phyloP scores from a whole-genome alignment of 306 rosid species.

The Begonia loranthoides region DNA sequence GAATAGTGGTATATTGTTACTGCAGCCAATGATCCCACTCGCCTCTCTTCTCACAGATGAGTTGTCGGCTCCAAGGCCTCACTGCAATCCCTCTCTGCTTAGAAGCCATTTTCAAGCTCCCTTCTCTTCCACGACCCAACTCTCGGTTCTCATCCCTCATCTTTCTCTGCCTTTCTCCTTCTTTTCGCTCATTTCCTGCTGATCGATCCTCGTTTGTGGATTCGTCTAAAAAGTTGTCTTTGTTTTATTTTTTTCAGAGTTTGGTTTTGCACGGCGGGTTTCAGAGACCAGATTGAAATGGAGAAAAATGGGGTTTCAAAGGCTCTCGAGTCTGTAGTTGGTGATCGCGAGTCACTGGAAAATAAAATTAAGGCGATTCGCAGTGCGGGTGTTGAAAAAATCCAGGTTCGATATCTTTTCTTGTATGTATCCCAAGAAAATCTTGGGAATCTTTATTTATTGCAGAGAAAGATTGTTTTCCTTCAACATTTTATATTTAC shows the following conservation, averaged over 20 bases:
- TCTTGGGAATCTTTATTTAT: not conserved
- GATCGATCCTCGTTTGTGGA: not conserved
- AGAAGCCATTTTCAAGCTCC: constrained; percentile 2
- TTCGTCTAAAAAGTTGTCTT: not conserved
- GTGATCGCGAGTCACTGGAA: not conserved
- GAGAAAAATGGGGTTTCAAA: not conserved
- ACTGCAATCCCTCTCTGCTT: not conserved
- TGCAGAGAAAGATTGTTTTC: not conserved
- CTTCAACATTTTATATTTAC: not conserved
- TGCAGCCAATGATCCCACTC: not conserved
- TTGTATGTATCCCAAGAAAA: not conserved
- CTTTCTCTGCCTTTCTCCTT: not conserved
- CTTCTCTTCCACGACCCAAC: not conserved
- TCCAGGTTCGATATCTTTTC: not conserved
- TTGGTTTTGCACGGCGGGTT: not conserved
- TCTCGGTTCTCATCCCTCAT: not conserved
- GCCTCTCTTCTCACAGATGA: not conserved
- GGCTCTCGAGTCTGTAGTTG: not conserved
- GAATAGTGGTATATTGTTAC: too few species aligned
- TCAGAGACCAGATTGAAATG: not conserved
- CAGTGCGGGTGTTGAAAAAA: constrained; percentile 1
- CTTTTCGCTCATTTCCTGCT: not conserved
- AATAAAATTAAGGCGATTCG: not conserved
- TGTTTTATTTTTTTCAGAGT: not conserved
- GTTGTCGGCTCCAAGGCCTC: not conserved